phyloP scores from a whole-genome alignment of 1,139 yeast genomes.

The Magnusiomyces fungicola region DNA sequence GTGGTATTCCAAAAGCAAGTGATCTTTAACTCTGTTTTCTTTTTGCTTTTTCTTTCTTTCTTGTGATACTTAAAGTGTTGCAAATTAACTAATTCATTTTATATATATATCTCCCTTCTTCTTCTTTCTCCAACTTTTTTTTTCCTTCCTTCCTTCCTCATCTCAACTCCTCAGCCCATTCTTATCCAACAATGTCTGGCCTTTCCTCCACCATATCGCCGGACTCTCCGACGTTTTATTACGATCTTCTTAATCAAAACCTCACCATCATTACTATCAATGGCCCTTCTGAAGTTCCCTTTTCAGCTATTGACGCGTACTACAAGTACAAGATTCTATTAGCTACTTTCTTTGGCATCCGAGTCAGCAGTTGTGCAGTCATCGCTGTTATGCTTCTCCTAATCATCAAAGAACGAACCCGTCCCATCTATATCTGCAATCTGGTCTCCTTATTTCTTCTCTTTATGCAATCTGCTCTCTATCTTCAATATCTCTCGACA shows the following conservation, averaged over 20 bases:
- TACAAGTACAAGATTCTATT: conserved; percentile 28
- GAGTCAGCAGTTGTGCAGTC: conserved; percentile 38
- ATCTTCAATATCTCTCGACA: conserved; percentile 46
- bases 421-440: conserved; percentile 67
- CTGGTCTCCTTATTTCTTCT: conserved; percentile 49
- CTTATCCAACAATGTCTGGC: no score
- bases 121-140: no score
- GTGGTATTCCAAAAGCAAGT: no score
- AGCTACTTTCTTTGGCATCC: conserved; percentile 31
- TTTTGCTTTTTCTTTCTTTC: no score
- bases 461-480: conserved; percentile 53
- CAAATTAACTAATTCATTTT: no score
- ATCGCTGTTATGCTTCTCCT: conserved; percentile 20
- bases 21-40: no score
- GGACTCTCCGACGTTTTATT: background rate
- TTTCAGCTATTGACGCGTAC: conserved; percentile 31
- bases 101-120: no score
- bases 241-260: conserved; percentile 7
- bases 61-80: background rate
- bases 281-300: conserved; percentile 3
- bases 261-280: conserved; percentile 7
- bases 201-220: no score
- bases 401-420: conserved; percentile 27
- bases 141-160: no score
- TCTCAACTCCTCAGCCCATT: no score